phyloP scores from a whole-genome alignment of 1,284 basidiomycete genomes.

The Leccinum holopus region DNA sequence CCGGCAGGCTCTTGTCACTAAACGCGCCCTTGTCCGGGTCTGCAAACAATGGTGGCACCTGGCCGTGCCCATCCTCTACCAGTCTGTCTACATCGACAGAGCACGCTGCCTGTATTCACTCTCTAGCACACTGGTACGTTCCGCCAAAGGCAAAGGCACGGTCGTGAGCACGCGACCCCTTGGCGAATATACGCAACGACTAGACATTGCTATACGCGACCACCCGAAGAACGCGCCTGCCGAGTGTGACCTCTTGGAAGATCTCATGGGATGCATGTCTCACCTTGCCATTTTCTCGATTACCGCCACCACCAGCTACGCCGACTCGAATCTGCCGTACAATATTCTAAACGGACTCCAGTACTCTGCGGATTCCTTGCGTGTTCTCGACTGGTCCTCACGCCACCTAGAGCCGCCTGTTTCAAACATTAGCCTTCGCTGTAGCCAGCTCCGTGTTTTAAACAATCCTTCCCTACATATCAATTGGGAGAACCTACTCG shows the following conservation, averaged over 20 bases:
- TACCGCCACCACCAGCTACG: slow-evolving; percentile 11
- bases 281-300: slow-evolving; percentile 10
- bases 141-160: slow-evolving; percentile 10
- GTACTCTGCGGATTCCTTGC: neutral
- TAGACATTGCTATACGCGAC: slow-evolving; percentile 31
- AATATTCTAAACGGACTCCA: slow-evolving; percentile 19
- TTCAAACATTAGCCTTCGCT: neutral
- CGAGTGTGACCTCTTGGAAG: neutral
- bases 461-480: neutral
- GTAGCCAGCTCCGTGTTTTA: neutral
- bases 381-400: neutral
- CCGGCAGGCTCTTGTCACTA: slow-evolving; percentile 49
- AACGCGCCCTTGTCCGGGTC: slow-evolving; percentile 37
- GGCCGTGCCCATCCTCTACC: slow-evolving; percentile 14
- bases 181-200: slow-evolving; percentile 19
- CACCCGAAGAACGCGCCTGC: neutral
- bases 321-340: neutral
- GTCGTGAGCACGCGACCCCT: slow-evolving; percentile 16
- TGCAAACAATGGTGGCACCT: slow-evolving; percentile 41
- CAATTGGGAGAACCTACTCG: neutral
- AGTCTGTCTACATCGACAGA: neutral
- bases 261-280: slow-evolving; percentile 28
- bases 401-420: neutral
- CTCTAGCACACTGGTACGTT: slow-evolving; percentile 21
- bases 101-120: slow-evolving; percentile 1